Percentiles rank a stretch among this genome's conserved stretches.
Evolutionary conservation across 306 rosid genomes (phyloP).

Genomic region (Citrullus amarus): DNA sequence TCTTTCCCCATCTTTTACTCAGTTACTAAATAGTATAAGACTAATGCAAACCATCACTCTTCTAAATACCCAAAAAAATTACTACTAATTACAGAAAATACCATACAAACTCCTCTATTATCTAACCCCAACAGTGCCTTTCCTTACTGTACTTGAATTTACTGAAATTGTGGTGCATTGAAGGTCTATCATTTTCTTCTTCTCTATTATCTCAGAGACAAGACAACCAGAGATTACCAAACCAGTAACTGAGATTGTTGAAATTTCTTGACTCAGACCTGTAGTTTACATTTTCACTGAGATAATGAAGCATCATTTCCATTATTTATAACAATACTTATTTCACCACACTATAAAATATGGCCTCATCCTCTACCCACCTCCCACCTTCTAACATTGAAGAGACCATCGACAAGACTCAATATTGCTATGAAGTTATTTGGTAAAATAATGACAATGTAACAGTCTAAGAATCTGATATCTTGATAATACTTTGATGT

Average conservation of each 20-base stretch:
- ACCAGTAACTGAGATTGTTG: background rate
- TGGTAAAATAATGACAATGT: background rate
- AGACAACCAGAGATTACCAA: background rate
- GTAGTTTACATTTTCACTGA: background rate
- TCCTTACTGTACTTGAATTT: background rate
- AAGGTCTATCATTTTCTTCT: background rate
- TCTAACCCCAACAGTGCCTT: background rate
- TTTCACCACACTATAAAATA: background rate
- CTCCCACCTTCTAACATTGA: background rate
- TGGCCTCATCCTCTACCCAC: background rate
- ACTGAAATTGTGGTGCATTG: background rate
- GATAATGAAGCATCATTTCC: background rate
- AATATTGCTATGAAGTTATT: background rate
- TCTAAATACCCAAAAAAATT: background rate
- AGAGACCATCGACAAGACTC: background rate
- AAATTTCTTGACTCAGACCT: background rate
- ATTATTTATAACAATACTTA: background rate
- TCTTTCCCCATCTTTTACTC: background rate
- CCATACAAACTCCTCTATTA: background rate
- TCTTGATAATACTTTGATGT: background rate
- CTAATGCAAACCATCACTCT: background rate
- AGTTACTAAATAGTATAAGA: background rate
- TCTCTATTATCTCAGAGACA: background rate
- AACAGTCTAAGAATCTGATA: background rate
- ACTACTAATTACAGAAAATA: background rate